These are phyloP conservation scores for Camellia japonica DNA, from an alignment of 148 eudicot species.

Conservation along the genomic window DNA sequence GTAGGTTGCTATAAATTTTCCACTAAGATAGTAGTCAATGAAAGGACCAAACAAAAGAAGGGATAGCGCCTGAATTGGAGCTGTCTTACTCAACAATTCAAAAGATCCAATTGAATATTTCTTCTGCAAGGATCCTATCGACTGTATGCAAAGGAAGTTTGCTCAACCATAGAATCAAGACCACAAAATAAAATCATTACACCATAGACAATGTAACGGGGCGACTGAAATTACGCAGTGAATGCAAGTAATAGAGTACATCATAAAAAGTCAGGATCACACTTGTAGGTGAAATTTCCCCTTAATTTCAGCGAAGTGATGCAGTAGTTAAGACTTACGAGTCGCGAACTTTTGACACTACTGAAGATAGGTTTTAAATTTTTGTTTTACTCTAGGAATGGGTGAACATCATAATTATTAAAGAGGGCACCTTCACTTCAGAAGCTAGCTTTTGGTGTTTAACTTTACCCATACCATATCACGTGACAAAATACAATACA, in stretches of 20 bases:
- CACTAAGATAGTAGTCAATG: slow-evolving; percentile 57
- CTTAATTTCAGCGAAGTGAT: background rate
- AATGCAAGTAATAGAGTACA: background rate
- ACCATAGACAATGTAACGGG: background rate
- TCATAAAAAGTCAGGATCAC: background rate
- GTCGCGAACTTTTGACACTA: too few relatives aligned
- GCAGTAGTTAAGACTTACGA: too few relatives aligned
- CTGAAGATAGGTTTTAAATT: too few relatives aligned
- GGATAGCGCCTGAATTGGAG: slow-evolving; percentile 74
- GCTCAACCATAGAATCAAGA: slow-evolving; percentile 4
- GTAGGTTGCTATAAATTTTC: slow-evolving; percentile 45
- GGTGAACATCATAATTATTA: too few relatives aligned
- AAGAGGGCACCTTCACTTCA: too few relatives aligned
- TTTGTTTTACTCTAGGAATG: too few relatives aligned
- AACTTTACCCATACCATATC: too few relatives aligned
- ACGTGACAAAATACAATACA: too few relatives aligned
- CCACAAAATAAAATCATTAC: background rate
- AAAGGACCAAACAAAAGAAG: slow-evolving; percentile 73
- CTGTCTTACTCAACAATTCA: slow-evolving; percentile 75
- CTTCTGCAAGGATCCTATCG: slow-evolving; percentile 82
- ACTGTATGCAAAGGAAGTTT: slow-evolving; percentile 38
- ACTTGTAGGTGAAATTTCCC: background rate
- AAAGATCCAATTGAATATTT: slow-evolving; percentile 76
- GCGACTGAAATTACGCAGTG: background rate
- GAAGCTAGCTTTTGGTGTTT: too few relatives aligned